Evolutionary conservation across 2,329 filamentous ascomycete genomes (phyloP), one percentile per base, ranked within the genome.

Genomic region (Aspergillus sp.): DNA sequence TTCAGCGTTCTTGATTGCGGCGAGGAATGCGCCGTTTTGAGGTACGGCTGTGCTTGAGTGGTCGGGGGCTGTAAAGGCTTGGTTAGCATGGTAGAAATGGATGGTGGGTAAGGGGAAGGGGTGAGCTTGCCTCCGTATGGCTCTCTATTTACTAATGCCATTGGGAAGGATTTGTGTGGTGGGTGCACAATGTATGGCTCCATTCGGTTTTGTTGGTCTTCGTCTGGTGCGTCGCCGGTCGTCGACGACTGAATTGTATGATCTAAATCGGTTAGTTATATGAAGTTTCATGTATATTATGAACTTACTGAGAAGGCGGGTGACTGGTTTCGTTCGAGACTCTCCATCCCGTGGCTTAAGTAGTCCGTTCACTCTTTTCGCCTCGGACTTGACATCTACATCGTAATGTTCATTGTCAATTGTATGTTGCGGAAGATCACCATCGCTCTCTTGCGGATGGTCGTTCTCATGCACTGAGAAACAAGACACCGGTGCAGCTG

Each of bases 21-120:
- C 88, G 0, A 92, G 75, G 83, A 87, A 93, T 0, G 87, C 87
- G 50, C 87, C 87, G 65, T 93, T 92, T 65, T 93, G 90, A 0
- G 90, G 90, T 2, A 86, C 87, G 49, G 82, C 77, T 2, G 86
- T 76, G 17, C 82, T 85, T 17, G 79, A 76, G 56, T 88, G 84
- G 63, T 84, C 88, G 1, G 85, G 81, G 0, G 81, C 77, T 76
- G 17, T 27, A 19, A 4, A 31, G 8, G 9, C 9, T 11, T 31
- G 4, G 19, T 55, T 50, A 55, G 53, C 27, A 17, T 27, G 17
- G 3, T 19, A 15, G 11, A 23, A 21, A 17, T 33, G 23, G 3
- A n/a, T 19, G 3, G 2, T 12, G 51, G 15, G 15, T 12, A 6
- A 15, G 17, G 6, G 27, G 2, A 6, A 15, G 17, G 9, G 27